phyloP scores from a whole-genome alignment of 176 grass and related monocot genomes.

The Canna indica region DNA sequence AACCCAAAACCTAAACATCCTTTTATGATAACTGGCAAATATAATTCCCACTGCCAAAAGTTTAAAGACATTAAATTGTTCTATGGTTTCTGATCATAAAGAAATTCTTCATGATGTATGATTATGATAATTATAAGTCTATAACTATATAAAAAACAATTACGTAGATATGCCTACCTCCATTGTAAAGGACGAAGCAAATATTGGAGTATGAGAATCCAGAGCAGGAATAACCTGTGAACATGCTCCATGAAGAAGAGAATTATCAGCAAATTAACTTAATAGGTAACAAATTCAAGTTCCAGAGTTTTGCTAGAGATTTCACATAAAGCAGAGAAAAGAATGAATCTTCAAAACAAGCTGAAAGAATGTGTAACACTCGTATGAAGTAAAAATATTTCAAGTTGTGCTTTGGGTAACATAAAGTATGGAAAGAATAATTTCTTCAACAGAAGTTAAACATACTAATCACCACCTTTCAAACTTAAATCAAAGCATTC shows the following conservation, averaged over 20 bases:
- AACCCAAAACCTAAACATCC: neutral
- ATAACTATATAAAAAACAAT: neutral
- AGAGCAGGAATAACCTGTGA: slow-evolving; percentile 91
- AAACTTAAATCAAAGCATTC: too few relatives aligned
- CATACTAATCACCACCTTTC: too few relatives aligned
- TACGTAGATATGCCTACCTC: slow-evolving; percentile 42
- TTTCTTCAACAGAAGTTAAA: too few relatives aligned
- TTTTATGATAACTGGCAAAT: neutral
- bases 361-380: neutral
- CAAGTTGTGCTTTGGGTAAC: neutral
- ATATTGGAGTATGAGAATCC: slow-evolving; percentile 85
- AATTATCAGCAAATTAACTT: slow-evolving; percentile 7
- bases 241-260: slow-evolving; percentile 20
- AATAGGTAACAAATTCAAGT: neutral
- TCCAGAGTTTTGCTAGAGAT: neutral
- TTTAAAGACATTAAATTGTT: neutral
- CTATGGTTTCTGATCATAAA: neutral
- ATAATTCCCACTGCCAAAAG: neutral
- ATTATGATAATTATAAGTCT: neutral
- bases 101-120: neutral
- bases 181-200: slow-evolving; percentile 91
- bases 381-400: neutral
- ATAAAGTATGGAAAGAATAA: neutral
- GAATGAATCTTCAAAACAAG: neutral
- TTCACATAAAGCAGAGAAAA: neutral